phyloP scores from a whole-genome alignment of 192 early-diverging fungal genomes.

The Coemansia sp. region DNA sequence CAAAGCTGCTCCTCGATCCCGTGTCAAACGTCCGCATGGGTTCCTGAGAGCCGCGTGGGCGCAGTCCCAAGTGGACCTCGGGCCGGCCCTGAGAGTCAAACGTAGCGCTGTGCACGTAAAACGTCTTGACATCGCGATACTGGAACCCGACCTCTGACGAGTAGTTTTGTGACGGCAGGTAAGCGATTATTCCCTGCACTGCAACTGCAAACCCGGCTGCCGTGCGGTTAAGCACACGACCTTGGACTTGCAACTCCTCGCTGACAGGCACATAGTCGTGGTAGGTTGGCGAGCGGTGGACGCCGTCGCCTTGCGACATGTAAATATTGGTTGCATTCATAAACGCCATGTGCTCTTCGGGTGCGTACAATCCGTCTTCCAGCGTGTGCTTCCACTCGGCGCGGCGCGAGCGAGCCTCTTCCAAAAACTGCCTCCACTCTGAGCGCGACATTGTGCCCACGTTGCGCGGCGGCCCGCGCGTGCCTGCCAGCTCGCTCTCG shows the following conservation, averaged over 20 bases:
- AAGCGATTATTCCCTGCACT: conserved; percentile 61
- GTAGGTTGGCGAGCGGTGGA: conserved; percentile 56
- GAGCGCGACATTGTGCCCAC: conserved; percentile 54
- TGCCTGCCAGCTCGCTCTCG: background rate
- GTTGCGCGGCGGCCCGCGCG: conserved; percentile 42
- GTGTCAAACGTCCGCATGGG: background rate
- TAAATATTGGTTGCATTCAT: conserved; percentile 32
- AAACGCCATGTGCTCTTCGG: conserved; percentile 39
- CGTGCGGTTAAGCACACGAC: conserved; percentile 57
- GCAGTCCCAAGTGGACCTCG: conserved; percentile 15
- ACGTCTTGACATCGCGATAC: conserved; percentile 52
- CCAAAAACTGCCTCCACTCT: conserved; percentile 62
- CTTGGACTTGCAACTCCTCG: conserved; percentile 53
- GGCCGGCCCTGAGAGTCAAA: conserved; percentile 43
- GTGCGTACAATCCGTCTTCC: conserved; percentile 29
- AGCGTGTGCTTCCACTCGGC: conserved; percentile 53
- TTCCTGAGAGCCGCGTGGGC: conserved; percentile 24
- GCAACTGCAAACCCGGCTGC: conserved; percentile 55
- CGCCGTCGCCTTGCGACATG: conserved; percentile 28
- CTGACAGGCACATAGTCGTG: conserved; percentile 39
- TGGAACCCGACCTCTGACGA: conserved; percentile 25
- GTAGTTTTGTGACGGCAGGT: conserved; percentile 34
- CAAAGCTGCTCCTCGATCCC: conserved; percentile 5
- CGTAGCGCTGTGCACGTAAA: conserved; percentile 61
- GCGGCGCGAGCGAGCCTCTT: conserved; percentile 51